Evolutionary conservation across 192 early-diverging fungal species (phyloP).

Genomic region (Podila verticillata): DNA sequence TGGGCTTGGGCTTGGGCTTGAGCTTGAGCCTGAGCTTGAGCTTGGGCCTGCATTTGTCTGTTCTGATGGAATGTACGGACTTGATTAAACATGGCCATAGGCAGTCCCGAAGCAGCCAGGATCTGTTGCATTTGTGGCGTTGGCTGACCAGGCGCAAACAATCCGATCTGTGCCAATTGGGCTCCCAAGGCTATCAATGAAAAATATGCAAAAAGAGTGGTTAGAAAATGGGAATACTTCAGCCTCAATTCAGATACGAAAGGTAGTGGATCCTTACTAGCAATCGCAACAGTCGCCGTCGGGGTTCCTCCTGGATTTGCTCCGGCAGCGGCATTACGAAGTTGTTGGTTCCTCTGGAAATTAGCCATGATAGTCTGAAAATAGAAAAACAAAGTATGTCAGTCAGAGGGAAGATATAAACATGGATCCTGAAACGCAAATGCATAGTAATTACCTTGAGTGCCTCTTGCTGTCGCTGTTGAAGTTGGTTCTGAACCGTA

Average conservation of each 20-base stretch:
- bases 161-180: constrained; percentile 20
- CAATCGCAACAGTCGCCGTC: constrained; percentile 3
- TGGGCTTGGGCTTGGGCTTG: constrained; percentile 11
- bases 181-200: constrained; percentile 13
- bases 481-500: constrained; percentile 1
- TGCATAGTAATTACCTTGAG: constrained; percentile 11
- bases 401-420: background rate
- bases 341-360: constrained; percentile 32
- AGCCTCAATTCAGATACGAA: too few species aligned
- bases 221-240: background rate
- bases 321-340: constrained; percentile 21
- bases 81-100: constrained; percentile 18
- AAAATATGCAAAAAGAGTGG: background rate
- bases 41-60: constrained; percentile 4
- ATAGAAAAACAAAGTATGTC: background rate
- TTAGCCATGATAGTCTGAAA: constrained; percentile 17
- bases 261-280: constrained; percentile 4
- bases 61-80: constrained; percentile 16
- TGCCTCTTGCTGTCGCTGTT: constrained; percentile 14
- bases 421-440: background rate
- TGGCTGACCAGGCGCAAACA: constrained; percentile 26
- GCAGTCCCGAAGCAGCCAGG: constrained; percentile 1
- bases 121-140: constrained; percentile 29
- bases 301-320: constrained; percentile 5
- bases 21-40: constrained; percentile 14